Base-by-base conservation (phyloP, 1,284 basidiomycete genomes). In the Rhodotorula sp. region DNA sequence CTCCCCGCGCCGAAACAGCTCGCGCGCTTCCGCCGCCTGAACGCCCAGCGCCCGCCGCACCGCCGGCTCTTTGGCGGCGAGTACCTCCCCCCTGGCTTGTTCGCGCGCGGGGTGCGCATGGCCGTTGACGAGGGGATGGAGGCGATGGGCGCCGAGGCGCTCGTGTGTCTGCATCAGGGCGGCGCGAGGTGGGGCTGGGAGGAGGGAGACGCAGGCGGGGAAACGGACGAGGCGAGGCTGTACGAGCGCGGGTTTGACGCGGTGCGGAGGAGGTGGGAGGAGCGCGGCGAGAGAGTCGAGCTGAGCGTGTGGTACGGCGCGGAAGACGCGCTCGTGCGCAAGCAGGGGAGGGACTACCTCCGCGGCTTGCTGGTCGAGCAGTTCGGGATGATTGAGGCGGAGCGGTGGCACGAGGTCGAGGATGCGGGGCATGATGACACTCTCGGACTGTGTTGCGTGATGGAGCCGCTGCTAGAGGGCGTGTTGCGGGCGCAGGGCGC, bases 361-460 rank as follows among this genome's bases (percentile, higher is more conserved):
- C 41, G 46, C 27, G 19, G 9, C 12, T 22, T 74, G 39, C 32
- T 75, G 29, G 67, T 71, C 37, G 66, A 65, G 22, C 27, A 34
- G 48, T 37, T 74, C 21, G 46, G n/a, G 37, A 4, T 74, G 19
- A 67, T 74, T 39, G 50, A 64, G 27, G 29, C 25, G 25, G 53
- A 37, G 2, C 19, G 54, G 22, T 69, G 63, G 67, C 54, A 12
- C 34, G 64, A 64, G 46, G 12, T 66, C 27, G 27, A 61, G 3
- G 70, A 64, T 2, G 67, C 70, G 0, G 73, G 67, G 29, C 73
- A 74, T 36, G 73, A 74, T 50, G 73, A 72, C 22, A 57, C 62
- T 29, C 58, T 74, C 34, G 72, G 68, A 8, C n/a, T 65, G 27
- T 41, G 22, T 21, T 53, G 48, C 34, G 55, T 73, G 17, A 41